Evolutionary conservation across 2,329 filamentous ascomycete species (phyloP), one percentile per base, ranked within the genome.

Genomic region (Cadophora gregata): DNA sequence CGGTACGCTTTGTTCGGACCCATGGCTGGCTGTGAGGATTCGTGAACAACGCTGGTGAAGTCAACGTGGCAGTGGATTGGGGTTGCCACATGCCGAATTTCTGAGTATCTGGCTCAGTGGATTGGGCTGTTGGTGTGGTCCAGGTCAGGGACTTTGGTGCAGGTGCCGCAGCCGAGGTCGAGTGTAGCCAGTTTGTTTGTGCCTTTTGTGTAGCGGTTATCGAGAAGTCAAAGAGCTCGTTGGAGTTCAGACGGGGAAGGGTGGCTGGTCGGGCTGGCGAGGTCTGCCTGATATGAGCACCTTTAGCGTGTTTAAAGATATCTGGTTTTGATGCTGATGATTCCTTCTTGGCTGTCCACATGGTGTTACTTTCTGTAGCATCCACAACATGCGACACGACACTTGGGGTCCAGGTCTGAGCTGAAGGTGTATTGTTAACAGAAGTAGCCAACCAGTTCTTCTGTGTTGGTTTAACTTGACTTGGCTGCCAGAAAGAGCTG

Each of bases 1-100:
- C 61, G 12, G 62, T 59, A 42, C 70, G 69, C 65, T 70, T 73
- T 19, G 62, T 73, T 25, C 68, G 66, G 8, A 47, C 63, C 70
- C 72, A 75, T 5, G 70, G 67, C 33, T 61, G 55, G n/a, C 10
- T 47, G 29, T 70, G 66, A 2, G 66, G 50, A 24, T 73, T 66
- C 8, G 51, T 59, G 59, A 75, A 73, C 4, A 72, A 24, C 16
- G 31, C 27, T 4, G 50, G 42, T 3, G 51, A 47, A 25, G 45
- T 8, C 3, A 27, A 29, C 31, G 4, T 24, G 16, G 31, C 12
- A n/a, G 25, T 27, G 31, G 64, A 42, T n/a, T 47, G 21, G 4
- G 61, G 5, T 38, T 62, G 48, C 74, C 74, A 74, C 69, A 74
- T 67, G 2, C 36, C 61, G 16, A 4, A 62, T 25, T n/a, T 21